Conservation (phyloP, 352 stramenopile species). For the Globisporangium rhizosaccharum region DNA sequence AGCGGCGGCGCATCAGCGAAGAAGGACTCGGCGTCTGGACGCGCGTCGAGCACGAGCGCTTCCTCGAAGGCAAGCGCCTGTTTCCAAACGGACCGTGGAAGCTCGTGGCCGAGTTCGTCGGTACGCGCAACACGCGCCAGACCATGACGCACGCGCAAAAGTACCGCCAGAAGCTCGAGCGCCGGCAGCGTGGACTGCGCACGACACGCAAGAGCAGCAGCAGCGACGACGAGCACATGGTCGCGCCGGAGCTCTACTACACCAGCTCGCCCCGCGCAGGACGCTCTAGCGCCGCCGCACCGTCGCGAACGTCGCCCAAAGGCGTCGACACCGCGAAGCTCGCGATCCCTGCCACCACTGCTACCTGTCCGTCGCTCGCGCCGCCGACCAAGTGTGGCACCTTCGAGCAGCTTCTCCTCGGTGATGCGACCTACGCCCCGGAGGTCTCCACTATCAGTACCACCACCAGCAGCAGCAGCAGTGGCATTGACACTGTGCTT, state of each 20-base stretch:
- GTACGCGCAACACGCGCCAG: slow-evolving; percentile 84
- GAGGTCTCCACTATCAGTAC: background rate
- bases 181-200: slow-evolving; percentile 23
- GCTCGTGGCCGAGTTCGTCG: slow-evolving; percentile 35
- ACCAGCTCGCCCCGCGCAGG: background rate
- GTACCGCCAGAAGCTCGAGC: slow-evolving; percentile 70
- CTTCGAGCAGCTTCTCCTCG: slow-evolving; percentile 14
- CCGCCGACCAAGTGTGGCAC: background rate
- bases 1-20: slow-evolving; percentile 21
- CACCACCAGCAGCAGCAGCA: background rate
- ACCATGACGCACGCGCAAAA: slow-evolving; percentile 89
- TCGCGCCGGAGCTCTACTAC: slow-evolving; percentile 5
- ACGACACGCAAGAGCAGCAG: slow-evolving; percentile 7
- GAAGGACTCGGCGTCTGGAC: slow-evolving; percentile 40
- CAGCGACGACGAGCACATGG: slow-evolving; percentile 11
- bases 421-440: slow-evolving; percentile 1
- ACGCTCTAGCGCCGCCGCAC: background rate
- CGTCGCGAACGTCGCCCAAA: background rate
- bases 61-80: slow-evolving; percentile 38
- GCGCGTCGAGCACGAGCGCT: slow-evolving; percentile 30
- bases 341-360: background rate
- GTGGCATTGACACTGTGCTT: background rate
- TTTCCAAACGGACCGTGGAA: slow-evolving; percentile 54
- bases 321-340: slow-evolving; percentile 1
- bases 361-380: background rate